Percentiles rank a stretch among this genome's conserved stretches.
Conservation (phyloP, 345 rosid species). For the Gossypium bickii region DNA sequence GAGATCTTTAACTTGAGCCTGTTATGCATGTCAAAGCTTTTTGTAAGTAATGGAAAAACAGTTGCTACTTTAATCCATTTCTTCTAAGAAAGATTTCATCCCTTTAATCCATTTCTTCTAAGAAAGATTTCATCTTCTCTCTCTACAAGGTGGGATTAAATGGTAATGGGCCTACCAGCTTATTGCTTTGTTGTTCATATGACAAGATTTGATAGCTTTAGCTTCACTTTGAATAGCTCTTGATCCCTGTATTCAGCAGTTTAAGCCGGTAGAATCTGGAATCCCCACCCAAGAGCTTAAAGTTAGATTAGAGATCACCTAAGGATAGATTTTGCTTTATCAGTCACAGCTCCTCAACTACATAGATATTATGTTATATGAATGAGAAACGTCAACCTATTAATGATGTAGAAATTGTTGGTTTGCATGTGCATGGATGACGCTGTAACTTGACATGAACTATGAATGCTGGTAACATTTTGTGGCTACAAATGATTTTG, state of each 20-base stretch:
- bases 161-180: background rate
- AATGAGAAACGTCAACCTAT: background rate
- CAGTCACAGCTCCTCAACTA: background rate
- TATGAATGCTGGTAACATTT: conserved; percentile 18
- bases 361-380: no score
- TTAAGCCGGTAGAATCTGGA: background rate
- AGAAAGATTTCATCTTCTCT: background rate
- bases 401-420: conserved; percentile 5
- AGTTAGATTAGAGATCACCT: background rate
- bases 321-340: background rate
- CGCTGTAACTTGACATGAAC: conserved; percentile 5
- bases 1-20: conserved; percentile 33
- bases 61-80: background rate
- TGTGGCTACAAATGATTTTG: background rate
- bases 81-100: background rate
- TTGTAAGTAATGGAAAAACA: background rate
- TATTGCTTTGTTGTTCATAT: background rate
- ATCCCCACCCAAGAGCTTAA: background rate
- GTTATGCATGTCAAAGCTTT: conserved; percentile 19
- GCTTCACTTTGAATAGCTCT: background rate
- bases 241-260: background rate
- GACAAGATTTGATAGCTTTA: background rate
- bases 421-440: conserved; percentile 29
- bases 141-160: background rate
- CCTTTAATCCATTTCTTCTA: background rate